Percentiles rank a stretch among this genome's conserved stretches.
phyloP scores from a whole-genome alignment of 2,329 filamentous ascomycete genomes.

The Colletotrichum karsti region DNA sequence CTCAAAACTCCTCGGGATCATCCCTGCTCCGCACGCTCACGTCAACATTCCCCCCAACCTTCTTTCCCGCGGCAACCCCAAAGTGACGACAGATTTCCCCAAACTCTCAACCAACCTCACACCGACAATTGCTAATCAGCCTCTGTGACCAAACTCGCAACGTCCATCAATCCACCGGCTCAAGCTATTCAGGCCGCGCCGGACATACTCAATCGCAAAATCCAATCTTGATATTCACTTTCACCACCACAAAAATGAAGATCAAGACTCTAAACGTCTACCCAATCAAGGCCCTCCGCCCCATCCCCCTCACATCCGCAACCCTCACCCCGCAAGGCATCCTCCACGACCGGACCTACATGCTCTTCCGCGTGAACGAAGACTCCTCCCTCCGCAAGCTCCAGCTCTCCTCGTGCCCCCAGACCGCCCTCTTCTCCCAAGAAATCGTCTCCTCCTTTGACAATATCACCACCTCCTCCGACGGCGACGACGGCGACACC shows the following conservation, averaged over 20 bases:
- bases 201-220: too few species aligned
- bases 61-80: background rate
- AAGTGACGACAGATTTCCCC: background rate
- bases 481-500: conserved; percentile 41
- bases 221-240: background rate
- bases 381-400: conserved; percentile 60
- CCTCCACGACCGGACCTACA: conserved; percentile 73
- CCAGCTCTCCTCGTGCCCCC: conserved; percentile 64
- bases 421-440: conserved; percentile 72
- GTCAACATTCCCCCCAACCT: background rate
- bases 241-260: background rate
- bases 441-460: conserved; percentile 48
- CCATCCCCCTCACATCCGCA: conserved; percentile 61
- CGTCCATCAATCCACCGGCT: too few species aligned
- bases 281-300: conserved; percentile 77
- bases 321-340: conserved; percentile 70
- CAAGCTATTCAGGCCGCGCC: too few species aligned
- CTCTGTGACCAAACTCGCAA: too few species aligned
- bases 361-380: conserved; percentile 66
- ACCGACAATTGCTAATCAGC: background rate
- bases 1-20: background rate
- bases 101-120: conserved; percentile 17
- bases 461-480: conserved; percentile 50
- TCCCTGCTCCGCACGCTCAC: conserved; percentile 11
- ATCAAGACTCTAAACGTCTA: conserved; percentile 67